Conservation (phyloP, 1,284 basidiomycete species). For the Trichosporon coremiiforme region DNA sequence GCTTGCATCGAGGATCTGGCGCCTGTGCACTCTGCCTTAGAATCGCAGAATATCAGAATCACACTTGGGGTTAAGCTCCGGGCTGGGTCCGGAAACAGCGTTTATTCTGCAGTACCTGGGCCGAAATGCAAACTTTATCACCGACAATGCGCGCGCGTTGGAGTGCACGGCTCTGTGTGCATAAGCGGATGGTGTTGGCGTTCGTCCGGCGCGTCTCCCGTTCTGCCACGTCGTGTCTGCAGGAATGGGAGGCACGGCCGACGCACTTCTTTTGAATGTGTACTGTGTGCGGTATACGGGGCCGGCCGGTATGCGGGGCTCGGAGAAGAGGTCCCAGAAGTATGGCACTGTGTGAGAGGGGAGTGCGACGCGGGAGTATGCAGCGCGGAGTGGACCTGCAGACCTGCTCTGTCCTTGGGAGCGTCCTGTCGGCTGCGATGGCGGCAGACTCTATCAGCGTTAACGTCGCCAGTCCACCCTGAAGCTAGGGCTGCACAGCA, state of each 20-base stretch:
- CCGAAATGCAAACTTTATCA: conserved; percentile 10
- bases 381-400: neutral
- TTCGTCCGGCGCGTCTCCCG: no score
- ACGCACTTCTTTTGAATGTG: no score
- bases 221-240: no score
- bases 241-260: neutral
- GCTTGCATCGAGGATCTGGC: neutral
- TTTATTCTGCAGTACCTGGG: neutral
- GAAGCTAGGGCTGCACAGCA: neutral
- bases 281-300: no score
- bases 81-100: neutral
- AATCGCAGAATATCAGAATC: neutral
- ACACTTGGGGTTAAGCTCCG: neutral
- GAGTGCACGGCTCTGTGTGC: neutral
- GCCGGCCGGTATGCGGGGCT: neutral
- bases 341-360: neutral
- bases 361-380: neutral
- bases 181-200: neutral
- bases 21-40: no score
- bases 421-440: neutral
- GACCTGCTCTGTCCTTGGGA: no score
- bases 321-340: conserved; percentile 1
- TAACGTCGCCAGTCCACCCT: neutral
- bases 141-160: neutral
- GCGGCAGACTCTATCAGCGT: neutral